A percentile compares a stretch with the other conserved stretches of the same genome.
Evolutionary conservation across 805 yeast species (phyloP).

Genomic region (Pichia thaimueangensis): DNA sequence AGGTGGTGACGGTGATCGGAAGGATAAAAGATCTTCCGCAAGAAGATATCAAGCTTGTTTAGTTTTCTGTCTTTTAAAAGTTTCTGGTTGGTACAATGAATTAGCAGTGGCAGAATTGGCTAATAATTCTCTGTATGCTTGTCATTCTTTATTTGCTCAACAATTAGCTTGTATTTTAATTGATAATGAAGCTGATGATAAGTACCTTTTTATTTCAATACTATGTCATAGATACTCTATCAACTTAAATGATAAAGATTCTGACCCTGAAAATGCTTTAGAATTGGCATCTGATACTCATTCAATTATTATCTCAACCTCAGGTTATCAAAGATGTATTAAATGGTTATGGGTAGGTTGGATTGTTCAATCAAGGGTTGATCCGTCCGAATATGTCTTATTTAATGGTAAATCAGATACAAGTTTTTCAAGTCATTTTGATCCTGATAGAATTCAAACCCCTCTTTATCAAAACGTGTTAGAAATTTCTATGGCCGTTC

Average conservation of each 20-base stretch:
- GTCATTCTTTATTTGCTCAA: constrained; percentile 68
- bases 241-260: constrained; percentile 53
- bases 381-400: constrained; percentile 62
- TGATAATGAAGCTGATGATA: constrained; percentile 53
- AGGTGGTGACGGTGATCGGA: constrained; percentile 65
- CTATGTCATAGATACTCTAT: constrained; percentile 70
- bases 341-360: constrained; percentile 93
- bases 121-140: constrained; percentile 55
- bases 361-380: constrained; percentile 69
- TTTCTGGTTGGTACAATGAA: constrained; percentile 71
- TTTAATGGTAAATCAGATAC: constrained; percentile 56
- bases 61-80: constrained; percentile 65
- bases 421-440: constrained; percentile 55
- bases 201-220: constrained; percentile 65
- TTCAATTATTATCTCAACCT: constrained; percentile 69
- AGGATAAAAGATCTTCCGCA: constrained; percentile 37
- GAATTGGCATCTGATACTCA: constrained; percentile 87
- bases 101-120: constrained; percentile 54
- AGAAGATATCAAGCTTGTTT: constrained; percentile 61
- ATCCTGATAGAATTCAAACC: constrained; percentile 78
- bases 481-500: constrained; percentile 60
- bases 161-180: constrained; percentile 63
- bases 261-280: constrained; percentile 64
- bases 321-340: constrained; percentile 81
- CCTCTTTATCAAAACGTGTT: constrained; percentile 75